These are phyloP conservation scores for Tulasnella calospora DNA, from an alignment of 768 basidiomycete species.

Conservation along the genomic window DNA sequence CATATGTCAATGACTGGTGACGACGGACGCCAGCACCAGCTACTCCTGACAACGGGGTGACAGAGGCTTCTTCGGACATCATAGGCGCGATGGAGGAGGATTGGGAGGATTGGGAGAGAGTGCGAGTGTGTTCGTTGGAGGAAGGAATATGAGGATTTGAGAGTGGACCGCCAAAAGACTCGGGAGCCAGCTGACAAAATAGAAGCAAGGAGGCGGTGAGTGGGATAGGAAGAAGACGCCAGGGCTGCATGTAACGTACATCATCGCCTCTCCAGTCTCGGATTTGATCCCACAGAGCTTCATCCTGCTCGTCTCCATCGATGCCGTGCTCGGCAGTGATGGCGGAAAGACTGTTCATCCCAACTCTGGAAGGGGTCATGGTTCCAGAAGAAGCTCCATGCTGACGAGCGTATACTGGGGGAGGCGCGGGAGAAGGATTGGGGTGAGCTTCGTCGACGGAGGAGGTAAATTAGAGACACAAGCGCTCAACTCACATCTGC, in stretches of 20 bases:
- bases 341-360: constrained; percentile 72
- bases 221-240: constrained; percentile 11
- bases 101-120: constrained; percentile 51
- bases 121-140: constrained; percentile 48
- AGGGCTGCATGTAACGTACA: constrained; percentile 39
- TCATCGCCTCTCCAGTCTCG: constrained; percentile 56
- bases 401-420: constrained; percentile 37
- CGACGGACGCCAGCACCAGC: constrained; percentile 54
- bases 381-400: constrained; percentile 49
- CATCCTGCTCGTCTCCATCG: constrained; percentile 68
- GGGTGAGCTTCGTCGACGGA: constrained; percentile 48
- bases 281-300: constrained; percentile 71
- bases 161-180: not conserved
- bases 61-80: constrained; percentile 13
- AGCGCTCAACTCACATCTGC: constrained; percentile 12
- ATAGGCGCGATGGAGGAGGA: constrained; percentile 56
- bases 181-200: constrained; percentile 3
- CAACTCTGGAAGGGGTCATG: constrained; percentile 55
- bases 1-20: constrained; percentile 68
- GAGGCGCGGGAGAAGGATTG: not conserved
- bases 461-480: constrained; percentile 42
- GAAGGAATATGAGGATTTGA: not conserved
- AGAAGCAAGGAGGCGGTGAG: not conserved
- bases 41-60: constrained; percentile 34
- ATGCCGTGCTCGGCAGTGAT: constrained; percentile 62